phyloP scores from a whole-genome alignment of 176 grass and related monocot species.

The Triticum turgidum region DNA sequence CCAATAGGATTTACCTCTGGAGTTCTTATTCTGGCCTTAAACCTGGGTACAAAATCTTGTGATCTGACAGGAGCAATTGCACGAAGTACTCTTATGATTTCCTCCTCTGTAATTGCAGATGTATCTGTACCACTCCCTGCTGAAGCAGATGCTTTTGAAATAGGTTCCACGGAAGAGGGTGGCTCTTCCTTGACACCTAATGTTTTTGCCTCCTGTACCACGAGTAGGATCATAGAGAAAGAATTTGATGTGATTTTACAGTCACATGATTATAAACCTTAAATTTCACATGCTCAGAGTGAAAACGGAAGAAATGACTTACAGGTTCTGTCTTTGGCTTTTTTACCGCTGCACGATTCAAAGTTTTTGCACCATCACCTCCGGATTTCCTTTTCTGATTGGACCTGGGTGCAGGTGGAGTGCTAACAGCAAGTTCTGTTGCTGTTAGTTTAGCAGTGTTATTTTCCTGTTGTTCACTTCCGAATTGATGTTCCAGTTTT shows the following conservation, averaged over 20 bases:
- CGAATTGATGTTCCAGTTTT: slow-evolving; percentile 55
- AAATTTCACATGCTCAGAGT: background rate
- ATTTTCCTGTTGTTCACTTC: slow-evolving; percentile 56
- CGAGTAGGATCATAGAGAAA: slow-evolving; percentile 14
- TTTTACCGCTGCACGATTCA: slow-evolving; percentile 34
- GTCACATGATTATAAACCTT: slow-evolving; percentile 15
- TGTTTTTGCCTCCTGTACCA: slow-evolving; percentile 33
- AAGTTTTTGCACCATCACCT: slow-evolving; percentile 52
- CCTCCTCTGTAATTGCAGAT: slow-evolving; percentile 63
- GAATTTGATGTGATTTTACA: background rate
- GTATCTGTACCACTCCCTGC: background rate
- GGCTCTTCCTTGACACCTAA: slow-evolving; percentile 38
- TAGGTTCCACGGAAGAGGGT: slow-evolving; percentile 27
- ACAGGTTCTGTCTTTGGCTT: slow-evolving; percentile 63
- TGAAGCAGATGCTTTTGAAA: slow-evolving; percentile 32
- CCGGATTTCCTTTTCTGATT: slow-evolving; percentile 61
- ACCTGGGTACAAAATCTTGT: slow-evolving; percentile 60
- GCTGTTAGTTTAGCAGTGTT: slow-evolving; percentile 47
- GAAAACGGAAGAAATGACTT: slow-evolving; percentile 33
- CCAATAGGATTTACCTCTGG: slow-evolving; percentile 28
- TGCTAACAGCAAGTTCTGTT: slow-evolving; percentile 12
- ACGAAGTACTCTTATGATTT: slow-evolving; percentile 62
- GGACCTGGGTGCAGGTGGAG: slow-evolving; percentile 53
- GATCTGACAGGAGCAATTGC: slow-evolving; percentile 33
- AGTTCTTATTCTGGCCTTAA: slow-evolving; percentile 47